These are phyloP conservation scores for Gamsiella multidivaricata DNA, from an alignment of 192 early-diverging fungal species.

Conservation along the genomic window DNA sequence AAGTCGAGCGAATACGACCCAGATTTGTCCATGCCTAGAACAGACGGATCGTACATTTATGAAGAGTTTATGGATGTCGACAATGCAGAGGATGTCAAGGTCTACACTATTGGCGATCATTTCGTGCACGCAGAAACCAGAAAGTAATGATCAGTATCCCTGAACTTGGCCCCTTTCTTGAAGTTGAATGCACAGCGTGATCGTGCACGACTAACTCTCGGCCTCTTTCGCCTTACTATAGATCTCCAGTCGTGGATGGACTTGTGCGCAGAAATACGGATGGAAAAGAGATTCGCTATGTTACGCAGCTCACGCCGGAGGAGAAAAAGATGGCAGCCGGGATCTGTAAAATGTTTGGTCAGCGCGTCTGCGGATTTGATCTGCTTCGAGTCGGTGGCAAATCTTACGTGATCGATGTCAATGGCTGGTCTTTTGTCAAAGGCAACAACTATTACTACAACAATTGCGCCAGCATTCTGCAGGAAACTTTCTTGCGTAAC, in stretches of 20 bases:
- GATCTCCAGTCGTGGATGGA: conserved; percentile 94
- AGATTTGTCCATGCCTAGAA: conserved; percentile 70
- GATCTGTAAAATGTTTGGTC: conserved; percentile 85
- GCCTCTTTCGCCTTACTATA: conserved; percentile 23
- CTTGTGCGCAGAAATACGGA: conserved; percentile 92
- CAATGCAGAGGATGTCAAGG: conserved; percentile 95
- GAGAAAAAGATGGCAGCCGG: conserved; percentile 82
- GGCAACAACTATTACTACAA: conserved; percentile 93
- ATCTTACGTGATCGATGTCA: conserved; percentile 96
- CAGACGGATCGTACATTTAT: conserved; percentile 87
- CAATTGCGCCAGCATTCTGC: conserved; percentile 79
- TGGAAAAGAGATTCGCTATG: conserved; percentile 95
- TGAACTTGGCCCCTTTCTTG: background rate
- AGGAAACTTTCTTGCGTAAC: conserved; percentile 79
- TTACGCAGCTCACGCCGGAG: conserved; percentile 77
- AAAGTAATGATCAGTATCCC: conserved; percentile 69
- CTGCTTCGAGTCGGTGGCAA: conserved; percentile 80
- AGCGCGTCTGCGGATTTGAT: conserved; percentile 95
- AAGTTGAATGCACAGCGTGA: too few relatives aligned
- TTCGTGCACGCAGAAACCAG: conserved; percentile 95
- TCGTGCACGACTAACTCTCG: too few relatives aligned
- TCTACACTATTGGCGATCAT: conserved; percentile 89
- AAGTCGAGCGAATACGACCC: conserved; percentile 91
- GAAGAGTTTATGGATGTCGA: conserved; percentile 94
- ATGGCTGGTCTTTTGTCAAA: conserved; percentile 99